A percentile compares a stretch with the other conserved stretches of the same genome.
Conservation (phyloP, 2,329 filamentous ascomycete species). For the Trichoderma sp. region DNA sequence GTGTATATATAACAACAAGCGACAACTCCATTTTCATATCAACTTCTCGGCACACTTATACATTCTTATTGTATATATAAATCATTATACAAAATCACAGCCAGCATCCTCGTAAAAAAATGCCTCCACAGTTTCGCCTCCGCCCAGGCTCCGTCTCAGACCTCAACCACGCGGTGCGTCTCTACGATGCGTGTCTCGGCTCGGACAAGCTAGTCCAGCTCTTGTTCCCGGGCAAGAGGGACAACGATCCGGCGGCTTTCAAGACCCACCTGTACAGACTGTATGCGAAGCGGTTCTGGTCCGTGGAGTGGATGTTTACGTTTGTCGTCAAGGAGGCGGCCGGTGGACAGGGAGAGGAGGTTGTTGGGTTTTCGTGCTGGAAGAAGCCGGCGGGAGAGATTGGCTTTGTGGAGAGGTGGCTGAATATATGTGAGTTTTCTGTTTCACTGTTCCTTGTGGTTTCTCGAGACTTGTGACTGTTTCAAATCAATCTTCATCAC, state of each 20-base stretch:
- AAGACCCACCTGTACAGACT: slow-evolving; percentile 35
- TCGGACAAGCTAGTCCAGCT: slow-evolving; percentile 39
- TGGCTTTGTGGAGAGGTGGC: slow-evolving; percentile 39
- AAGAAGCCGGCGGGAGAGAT: slow-evolving; percentile 37
- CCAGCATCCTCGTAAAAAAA: background rate
- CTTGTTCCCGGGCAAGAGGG: slow-evolving; percentile 39
- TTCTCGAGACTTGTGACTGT: background rate
- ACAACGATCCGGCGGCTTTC: slow-evolving; percentile 32
- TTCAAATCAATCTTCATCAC: no score
- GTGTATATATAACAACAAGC: background rate
- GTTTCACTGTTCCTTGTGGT: background rate
- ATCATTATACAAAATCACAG: no score
- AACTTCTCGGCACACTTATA: background rate
- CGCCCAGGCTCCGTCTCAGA: slow-evolving; percentile 41
- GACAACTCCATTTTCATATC: background rate
- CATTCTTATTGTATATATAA: background rate
- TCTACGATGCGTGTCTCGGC: slow-evolving; percentile 40
- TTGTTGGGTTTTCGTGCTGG: slow-evolving; percentile 43
- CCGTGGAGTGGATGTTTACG: slow-evolving; percentile 39
- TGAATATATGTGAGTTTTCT: slow-evolving; percentile 38
- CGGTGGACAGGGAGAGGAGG: slow-evolving; percentile 20
- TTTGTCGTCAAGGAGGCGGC: slow-evolving; percentile 32
- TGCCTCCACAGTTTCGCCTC: slow-evolving; percentile 30
- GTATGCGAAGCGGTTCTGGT: slow-evolving; percentile 42
- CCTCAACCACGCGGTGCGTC: slow-evolving; percentile 33